Base-by-base conservation (phyloP, 768 basidiomycete genomes). In the Coprinopsis strossmayeri region DNA sequence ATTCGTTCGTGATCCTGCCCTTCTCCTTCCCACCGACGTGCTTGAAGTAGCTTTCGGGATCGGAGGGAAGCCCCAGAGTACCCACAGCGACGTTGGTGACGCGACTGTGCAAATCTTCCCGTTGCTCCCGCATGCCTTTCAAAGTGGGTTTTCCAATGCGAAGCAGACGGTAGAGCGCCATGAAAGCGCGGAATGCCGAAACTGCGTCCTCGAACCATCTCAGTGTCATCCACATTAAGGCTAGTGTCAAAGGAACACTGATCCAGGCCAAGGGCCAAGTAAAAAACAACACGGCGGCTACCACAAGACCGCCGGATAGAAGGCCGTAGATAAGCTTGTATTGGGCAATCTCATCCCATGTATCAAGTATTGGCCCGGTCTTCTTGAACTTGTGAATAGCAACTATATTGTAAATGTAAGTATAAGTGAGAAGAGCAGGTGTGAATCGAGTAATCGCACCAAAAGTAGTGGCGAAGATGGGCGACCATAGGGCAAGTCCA, bases 301-400 rank as follows among this genome's bases (percentile, higher is more conserved):
- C 91, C 25, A 91, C 87, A 45, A 74, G 67, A 2, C 87, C 51
- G 1, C 88, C 89, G 0, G 88, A 83, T 7, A 82, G 57, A 27
- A 93, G 73, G 9, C 91, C 91, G 57, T 89, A 90, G 18, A 84
- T 78, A 46, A 92, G 81, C 62, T 91, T 92, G 64, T 89, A 87
- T 60, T 92, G 87, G 10, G 90, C 87, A 53, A 92, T 89, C 61
- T 92, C 90, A 57, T 92, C 91, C 76, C 81, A 91, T 0, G 87
- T 91, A 59, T 92, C 87, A 69, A 84, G 87, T 30, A 87, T 74
- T 0, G 88, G 88, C 2, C 50, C 50, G 0, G 77, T 83, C 66
- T 81, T 84, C 65, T 86, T 88, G 72, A 87, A 87, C 54, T 82
- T 81, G 57, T 75, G 77, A 18, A 86, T 85, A 1, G 78, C 84